Base-by-base conservation (phyloP, 176 grass and related monocot genomes). In the Aegilops longissima region DNA sequence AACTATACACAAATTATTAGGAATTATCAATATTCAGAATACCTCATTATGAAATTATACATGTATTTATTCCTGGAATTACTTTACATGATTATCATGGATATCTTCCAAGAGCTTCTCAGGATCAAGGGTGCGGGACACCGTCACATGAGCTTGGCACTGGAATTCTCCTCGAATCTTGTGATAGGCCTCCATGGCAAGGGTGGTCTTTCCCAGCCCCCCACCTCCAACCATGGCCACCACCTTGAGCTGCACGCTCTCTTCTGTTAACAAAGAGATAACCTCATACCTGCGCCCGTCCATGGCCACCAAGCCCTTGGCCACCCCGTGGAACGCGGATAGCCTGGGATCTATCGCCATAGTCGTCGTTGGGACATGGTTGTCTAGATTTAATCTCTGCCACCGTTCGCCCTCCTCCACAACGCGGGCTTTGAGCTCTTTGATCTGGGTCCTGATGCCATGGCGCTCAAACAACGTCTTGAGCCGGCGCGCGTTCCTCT, bases 221-320 rank as follows among this genome's bases (percentile, higher is more conserved):
- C 67, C 83, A 44, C 29, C 47, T 18, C 88, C 88, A 49, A 76
- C 21, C 9, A 85, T 81, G 11, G 83, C 74, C 58, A 85, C 83
- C 40, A 80, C 3, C 45, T 54, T 66, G 3, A 34, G 68, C 14
- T 7, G 38, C 70, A 45, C 6, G 12, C 23, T 73, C 11, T 73
- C 1, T 0, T 73, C 70, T 5, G 12, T 4, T 11, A 73, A 25
- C 21, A 5, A 44, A n/a, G 36, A 12, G 0, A 45, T 13, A 25
- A 73, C 5, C 21, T 24, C 10, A 5, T 44, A 12, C 21, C 2
- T 44, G 6, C 36, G 70, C 2, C 21, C 38, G 5, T 73, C 70
- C 12, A 45, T 73, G 2, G 70, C 70, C n/a, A 73, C 70, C 70
- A 73, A 73, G 21, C 11, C 70, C 21, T 25, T 73, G 5, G 2